Evolutionary conservation across 2,329 filamentous ascomycete species (phyloP).

Genomic region (Septoria petroselini): DNA sequence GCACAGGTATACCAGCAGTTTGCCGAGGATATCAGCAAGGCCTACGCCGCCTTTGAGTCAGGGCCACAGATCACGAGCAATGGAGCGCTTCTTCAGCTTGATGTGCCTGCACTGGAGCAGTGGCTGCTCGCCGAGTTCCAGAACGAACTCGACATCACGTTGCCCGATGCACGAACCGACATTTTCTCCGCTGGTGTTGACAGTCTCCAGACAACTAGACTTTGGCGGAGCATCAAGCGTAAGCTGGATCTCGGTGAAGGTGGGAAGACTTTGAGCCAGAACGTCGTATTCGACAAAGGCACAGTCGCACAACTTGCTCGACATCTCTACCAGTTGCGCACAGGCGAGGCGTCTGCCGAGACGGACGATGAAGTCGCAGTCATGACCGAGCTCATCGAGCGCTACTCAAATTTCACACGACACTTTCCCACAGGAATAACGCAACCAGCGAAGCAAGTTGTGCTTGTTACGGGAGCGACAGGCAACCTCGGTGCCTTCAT

Average conservation of each 20-base stretch:
- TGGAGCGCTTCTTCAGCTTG: constrained; percentile 27
- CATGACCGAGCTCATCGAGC: constrained; percentile 49
- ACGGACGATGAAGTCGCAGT: constrained; percentile 41
- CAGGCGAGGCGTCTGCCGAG: constrained; percentile 36
- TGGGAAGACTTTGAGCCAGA: constrained; percentile 42
- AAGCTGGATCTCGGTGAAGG: constrained; percentile 20
- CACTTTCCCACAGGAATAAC: constrained; percentile 27
- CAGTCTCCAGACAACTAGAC: constrained; percentile 35
- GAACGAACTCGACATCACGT: constrained; percentile 28
- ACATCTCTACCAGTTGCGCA: constrained; percentile 46
- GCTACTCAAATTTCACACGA: constrained; percentile 42
- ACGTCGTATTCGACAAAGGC: constrained; percentile 59
- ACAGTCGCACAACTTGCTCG: constrained; percentile 48
- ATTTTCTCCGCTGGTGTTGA: constrained; percentile 39
- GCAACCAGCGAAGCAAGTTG: constrained; percentile 5
- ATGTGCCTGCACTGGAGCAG: constrained; percentile 36
- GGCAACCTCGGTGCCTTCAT: constrained; percentile 63
- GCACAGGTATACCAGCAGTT: constrained; percentile 52
- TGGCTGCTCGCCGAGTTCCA: constrained; percentile 37
- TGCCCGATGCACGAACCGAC: constrained; percentile 32
- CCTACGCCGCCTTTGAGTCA: constrained; percentile 39
- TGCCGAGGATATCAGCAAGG: constrained; percentile 46
- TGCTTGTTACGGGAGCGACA: constrained; percentile 58
- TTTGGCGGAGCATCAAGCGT: constrained; percentile 29
- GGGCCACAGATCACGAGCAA: constrained; percentile 11